Percentiles rank a stretch among this genome's conserved stretches.
These are phyloP conservation scores for Lolium rigidum DNA, from an alignment of 176 grass and related monocot genomes.

Conservation along the genomic window DNA sequence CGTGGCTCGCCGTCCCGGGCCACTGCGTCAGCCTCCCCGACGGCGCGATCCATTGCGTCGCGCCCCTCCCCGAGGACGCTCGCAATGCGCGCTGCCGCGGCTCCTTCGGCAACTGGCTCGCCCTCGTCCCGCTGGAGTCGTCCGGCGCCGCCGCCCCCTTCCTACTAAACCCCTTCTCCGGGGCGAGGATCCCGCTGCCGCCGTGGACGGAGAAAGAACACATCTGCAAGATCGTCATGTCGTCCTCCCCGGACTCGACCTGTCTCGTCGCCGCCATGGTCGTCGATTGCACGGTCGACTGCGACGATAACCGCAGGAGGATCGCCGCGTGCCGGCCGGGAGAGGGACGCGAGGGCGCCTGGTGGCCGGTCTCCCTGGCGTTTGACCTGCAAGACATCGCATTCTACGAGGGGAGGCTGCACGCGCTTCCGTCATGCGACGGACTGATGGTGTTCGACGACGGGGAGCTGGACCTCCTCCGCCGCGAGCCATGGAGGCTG, in stretches of 20 bases:
- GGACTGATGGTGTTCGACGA: not conserved
- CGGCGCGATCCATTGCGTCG: not conserved
- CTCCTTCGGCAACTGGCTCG: not conserved
- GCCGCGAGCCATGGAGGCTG: not conserved
- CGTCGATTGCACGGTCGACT: not conserved
- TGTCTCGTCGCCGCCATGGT: not conserved
- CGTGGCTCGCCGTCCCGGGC: not conserved
- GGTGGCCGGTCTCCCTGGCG: not conserved
- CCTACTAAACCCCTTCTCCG: not conserved
- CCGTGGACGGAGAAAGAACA: not conserved
- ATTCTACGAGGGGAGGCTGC: not conserved
- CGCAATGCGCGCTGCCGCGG: not conserved
- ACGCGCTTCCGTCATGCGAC: not conserved
- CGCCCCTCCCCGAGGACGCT: not conserved
- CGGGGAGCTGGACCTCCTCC: not conserved
- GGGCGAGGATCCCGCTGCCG: not conserved
- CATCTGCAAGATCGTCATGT: conserved; percentile 6
- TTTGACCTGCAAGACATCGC: not conserved
- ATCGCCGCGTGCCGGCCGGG: not conserved
- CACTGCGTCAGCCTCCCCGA: not conserved
- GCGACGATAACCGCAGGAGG: not conserved
- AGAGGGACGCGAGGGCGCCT: not conserved
- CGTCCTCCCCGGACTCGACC: not conserved
- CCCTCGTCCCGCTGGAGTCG: not conserved
- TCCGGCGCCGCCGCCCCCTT: not conserved